phyloP scores from a whole-genome alignment of 305 asterid genomes.

The Solanum hybrid region DNA sequence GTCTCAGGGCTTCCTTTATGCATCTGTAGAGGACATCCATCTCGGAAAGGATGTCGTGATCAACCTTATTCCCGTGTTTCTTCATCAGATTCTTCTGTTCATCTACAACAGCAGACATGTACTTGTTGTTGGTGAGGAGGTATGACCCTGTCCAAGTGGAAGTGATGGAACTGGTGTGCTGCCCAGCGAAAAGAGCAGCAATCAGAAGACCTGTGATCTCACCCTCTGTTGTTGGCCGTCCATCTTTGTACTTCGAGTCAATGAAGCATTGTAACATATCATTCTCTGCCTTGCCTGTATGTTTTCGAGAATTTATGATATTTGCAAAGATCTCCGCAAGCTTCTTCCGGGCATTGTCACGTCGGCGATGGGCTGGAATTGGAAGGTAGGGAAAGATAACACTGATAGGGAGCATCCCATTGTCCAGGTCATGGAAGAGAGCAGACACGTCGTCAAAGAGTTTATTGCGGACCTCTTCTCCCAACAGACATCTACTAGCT shows the following conservation, averaged over 20 bases:
- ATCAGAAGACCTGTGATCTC: constrained; percentile 87
- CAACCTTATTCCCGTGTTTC: constrained; percentile 60
- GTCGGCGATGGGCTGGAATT: constrained; percentile 38
- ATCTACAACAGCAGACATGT: constrained; percentile 63
- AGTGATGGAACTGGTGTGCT: constrained; percentile 93
- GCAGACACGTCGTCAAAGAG: constrained; percentile 44
- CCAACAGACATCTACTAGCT: constrained; percentile 42
- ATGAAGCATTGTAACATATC: constrained; percentile 58
- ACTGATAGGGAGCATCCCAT: constrained; percentile 46
- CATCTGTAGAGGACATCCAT: constrained; percentile 79
- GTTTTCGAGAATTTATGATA: constrained; percentile 29
- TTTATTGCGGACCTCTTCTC: constrained; percentile 42
- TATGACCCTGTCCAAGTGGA: constrained; percentile 74
- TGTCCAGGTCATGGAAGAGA: constrained; percentile 44
- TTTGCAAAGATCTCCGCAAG: constrained; percentile 30
- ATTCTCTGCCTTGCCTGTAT: constrained; percentile 26
- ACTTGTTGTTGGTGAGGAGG: constrained; percentile 52
- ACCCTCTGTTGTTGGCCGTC: constrained; percentile 61
- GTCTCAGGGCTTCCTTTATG: constrained; percentile 83
- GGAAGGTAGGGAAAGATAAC: constrained; percentile 39
- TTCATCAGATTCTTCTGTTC: constrained; percentile 65
- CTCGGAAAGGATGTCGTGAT: constrained; percentile 76
- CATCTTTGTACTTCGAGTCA: constrained; percentile 91
- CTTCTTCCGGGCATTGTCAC: constrained; percentile 40
- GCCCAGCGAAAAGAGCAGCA: constrained; percentile 95